Percentiles rank a stretch among this genome's conserved stretches.
phyloP scores from a whole-genome alignment of 2,329 filamentous ascomycete species.

The Rhytidhysteron rufulum region DNA sequence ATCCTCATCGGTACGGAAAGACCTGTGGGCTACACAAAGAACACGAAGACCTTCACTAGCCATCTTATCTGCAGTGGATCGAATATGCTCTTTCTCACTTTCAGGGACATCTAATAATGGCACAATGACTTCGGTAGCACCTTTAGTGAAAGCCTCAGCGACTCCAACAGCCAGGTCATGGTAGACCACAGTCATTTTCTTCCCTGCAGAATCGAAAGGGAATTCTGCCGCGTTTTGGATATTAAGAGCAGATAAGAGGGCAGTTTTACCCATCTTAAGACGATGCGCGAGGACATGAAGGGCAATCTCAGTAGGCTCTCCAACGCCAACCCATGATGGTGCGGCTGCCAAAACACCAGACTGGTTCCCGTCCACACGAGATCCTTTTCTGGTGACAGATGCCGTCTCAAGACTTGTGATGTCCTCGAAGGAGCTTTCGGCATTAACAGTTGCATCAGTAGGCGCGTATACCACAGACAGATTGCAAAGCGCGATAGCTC shows the following conservation, averaged over 20 bases:
- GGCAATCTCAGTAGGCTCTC: constrained; percentile 38
- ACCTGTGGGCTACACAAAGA: constrained; percentile 36
- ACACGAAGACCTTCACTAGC: constrained; percentile 36
- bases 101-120: constrained; percentile 28
- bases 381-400: too few relatives aligned
- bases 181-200: constrained; percentile 39
- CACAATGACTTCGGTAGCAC: constrained; percentile 36
- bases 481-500: constrained; percentile 37
- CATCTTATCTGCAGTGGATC: constrained; percentile 30
- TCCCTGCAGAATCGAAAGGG: constrained; percentile 38
- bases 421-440: constrained; percentile 12
- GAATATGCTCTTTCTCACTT: constrained; percentile 23
- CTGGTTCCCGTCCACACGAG: constrained; percentile 3
- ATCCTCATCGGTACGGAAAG: constrained; percentile 20
- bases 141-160: constrained; percentile 36
- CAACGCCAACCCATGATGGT: constrained; percentile 28
- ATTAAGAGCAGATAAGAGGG: constrained; percentile 21
- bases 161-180: constrained; percentile 23
- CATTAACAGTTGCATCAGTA: constrained; percentile 3
- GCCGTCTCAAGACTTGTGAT: constrained; percentile 30
- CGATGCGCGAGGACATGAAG: constrained; percentile 37
- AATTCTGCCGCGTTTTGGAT: constrained; percentile 34
- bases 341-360: neutral
- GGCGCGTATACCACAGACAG: constrained; percentile 28
- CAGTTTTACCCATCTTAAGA: constrained; percentile 33